These are phyloP conservation scores for Diplosphaera chodatii DNA, from an alignment of 139 green algal species.

Conservation along the genomic window DNA sequence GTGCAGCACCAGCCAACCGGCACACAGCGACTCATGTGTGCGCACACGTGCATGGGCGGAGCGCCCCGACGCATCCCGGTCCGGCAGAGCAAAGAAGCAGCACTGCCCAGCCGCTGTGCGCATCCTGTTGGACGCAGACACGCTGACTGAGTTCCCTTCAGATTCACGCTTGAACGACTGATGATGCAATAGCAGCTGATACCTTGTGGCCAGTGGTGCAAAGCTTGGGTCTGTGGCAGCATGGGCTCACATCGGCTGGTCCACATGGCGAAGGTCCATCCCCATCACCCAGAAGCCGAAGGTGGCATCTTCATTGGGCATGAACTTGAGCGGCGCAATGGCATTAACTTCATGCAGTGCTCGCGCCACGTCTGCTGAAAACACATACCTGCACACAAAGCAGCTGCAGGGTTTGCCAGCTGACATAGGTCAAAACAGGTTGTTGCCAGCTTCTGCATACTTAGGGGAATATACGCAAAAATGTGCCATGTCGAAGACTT, in stretches of 20 bases:
- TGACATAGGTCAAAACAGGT: too few species aligned
- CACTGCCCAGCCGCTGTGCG: conserved; percentile 11
- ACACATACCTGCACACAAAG: conserved; percentile 7
- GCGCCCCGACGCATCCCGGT: not conserved
- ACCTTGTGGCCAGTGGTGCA: too few species aligned
- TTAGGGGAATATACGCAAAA: too few species aligned
- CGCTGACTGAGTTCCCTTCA: too few species aligned
- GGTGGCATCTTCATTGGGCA: conserved; percentile 20
- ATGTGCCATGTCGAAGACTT: too few species aligned
- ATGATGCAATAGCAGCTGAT: too few species aligned
- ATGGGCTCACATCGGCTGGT: conserved; percentile 8
- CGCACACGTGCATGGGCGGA: conserved; percentile 1
- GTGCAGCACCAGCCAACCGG: conserved; percentile 16
- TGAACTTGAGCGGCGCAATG: conserved; percentile 15
- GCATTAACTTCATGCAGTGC: conserved; percentile 11
- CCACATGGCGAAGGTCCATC: conserved; percentile 13
- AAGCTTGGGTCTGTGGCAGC: too few species aligned
- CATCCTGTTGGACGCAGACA: too few species aligned
- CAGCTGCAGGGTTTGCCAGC: not conserved
- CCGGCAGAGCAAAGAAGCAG: conserved; percentile 11
- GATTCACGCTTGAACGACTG: too few species aligned
- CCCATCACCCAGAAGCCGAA: conserved; percentile 23
- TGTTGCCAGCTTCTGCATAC: too few species aligned
- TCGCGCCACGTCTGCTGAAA: conserved; percentile 14
- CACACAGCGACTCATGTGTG: conserved; percentile 7